Percentiles rank a stretch among this genome's conserved stretches.
Evolutionary conservation across 1,284 basidiomycete species (phyloP).

Genomic region (Porogramme epimiltina): DNA sequence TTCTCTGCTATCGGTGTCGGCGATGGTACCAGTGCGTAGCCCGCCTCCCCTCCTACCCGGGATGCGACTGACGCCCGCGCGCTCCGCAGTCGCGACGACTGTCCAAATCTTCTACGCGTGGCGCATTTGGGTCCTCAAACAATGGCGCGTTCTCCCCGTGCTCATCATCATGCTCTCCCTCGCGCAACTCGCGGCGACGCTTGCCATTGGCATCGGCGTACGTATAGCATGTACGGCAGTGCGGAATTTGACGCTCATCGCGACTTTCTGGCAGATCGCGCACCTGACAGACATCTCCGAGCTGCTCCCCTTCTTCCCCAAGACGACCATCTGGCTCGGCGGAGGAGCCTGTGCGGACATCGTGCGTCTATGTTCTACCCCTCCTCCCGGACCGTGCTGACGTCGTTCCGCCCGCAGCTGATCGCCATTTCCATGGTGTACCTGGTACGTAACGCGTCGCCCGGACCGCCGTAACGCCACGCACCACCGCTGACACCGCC

Average conservation of each 20-base stretch:
- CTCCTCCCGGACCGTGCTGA: too few relatives aligned
- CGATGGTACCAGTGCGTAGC: constrained; percentile 9
- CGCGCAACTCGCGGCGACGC: constrained; percentile 3
- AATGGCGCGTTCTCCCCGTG: constrained; percentile 10
- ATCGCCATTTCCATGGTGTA: constrained; percentile 23
- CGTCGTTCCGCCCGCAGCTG: background rate
- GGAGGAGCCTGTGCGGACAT: constrained; percentile 9
- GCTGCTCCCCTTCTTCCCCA: constrained; percentile 7
- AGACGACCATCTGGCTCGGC: constrained; percentile 8
- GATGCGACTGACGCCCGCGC: background rate
- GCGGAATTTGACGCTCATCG: too few relatives aligned
- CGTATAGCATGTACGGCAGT: background rate
- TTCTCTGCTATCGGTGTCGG: constrained; percentile 8
- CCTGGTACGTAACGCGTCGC: constrained; percentile 10
- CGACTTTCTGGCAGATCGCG: background rate
- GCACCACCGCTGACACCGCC: too few relatives aligned
- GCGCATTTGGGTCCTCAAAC: constrained; percentile 20
- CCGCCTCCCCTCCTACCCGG: background rate
- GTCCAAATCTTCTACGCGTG: constrained; percentile 22
- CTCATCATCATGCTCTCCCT: constrained; percentile 7
- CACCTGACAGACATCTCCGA: constrained; percentile 1
- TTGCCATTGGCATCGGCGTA: constrained; percentile 3
- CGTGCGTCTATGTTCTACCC: background rate
- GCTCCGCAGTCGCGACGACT: constrained; percentile 9
- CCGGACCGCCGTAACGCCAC: background rate